These are phyloP conservation scores for Magnolia kwangsiensis DNA, from an alignment of 164 flowering plant species.

Conservation along the genomic window DNA sequence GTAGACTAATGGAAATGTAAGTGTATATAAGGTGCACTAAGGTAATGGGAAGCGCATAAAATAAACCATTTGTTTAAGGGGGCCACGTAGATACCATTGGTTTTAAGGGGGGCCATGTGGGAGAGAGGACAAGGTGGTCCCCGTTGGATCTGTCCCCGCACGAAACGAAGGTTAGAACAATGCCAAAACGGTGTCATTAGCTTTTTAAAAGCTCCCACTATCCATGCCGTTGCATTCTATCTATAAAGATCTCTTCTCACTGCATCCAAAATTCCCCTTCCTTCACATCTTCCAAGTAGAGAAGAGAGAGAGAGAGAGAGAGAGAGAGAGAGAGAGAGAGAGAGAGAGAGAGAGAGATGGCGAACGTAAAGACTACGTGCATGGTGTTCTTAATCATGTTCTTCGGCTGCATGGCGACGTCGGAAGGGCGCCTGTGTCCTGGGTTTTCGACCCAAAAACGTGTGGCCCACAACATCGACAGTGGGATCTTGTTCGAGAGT, in stretches of 20 bases:
- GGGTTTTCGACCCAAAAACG: not conserved
- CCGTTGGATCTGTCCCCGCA: conserved; percentile 8
- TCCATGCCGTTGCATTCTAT: not conserved
- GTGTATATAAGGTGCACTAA: no score
- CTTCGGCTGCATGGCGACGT: not conserved
- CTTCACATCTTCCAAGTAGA: not conserved
- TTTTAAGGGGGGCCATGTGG: not conserved
- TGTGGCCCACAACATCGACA: not conserved
- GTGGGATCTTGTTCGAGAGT: not conserved
- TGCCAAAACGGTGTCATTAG: conserved; percentile 1
- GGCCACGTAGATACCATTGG: conserved; percentile 1
- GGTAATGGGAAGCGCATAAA: no score
- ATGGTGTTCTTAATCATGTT: not conserved
- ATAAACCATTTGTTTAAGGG: not conserved
- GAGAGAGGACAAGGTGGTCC: conserved; percentile 9
- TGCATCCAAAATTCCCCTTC: conserved; percentile 6
- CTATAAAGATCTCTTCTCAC: not conserved
- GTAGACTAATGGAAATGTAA: no score
- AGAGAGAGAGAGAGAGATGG: conserved; percentile 7
- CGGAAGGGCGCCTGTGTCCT: not conserved
- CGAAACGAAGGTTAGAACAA: not conserved
- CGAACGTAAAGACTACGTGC: not conserved
- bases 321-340: not conserved
- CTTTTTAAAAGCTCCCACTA: not conserved
- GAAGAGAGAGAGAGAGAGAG: not conserved